These are phyloP conservation scores for Cytospora leucostoma DNA, from an alignment of 2,329 filamentous ascomycete genomes.

Conservation along the genomic window DNA sequence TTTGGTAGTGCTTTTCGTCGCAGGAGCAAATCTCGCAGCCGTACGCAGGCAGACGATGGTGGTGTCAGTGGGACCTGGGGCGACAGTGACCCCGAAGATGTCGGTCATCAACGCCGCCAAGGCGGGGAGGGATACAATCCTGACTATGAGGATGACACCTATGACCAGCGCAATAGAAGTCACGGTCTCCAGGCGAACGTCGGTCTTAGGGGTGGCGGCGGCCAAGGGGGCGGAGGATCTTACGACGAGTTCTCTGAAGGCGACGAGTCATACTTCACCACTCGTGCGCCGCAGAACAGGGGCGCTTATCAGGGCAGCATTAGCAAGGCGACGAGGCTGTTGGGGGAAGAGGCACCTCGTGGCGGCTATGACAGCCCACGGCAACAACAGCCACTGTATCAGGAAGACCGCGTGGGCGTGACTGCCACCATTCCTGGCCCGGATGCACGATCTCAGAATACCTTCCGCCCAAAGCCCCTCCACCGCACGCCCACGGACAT, in stretches of 20 bases:
- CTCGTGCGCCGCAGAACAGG: constrained; percentile 36
- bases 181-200: constrained; percentile 28
- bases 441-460: constrained; percentile 26
- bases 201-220: constrained; percentile 40
- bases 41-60: constrained; percentile 47
- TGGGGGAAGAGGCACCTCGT: constrained; percentile 22
- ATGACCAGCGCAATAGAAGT: constrained; percentile 28
- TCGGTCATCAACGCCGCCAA: constrained; percentile 2
- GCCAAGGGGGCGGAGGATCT: constrained; percentile 41
- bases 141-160: constrained; percentile 35
- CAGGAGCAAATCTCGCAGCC: constrained; percentile 44
- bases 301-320: constrained; percentile 26
- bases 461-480: constrained; percentile 47
- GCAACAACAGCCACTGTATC: constrained; percentile 4
- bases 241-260: constrained; percentile 54
- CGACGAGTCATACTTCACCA: constrained; percentile 60
- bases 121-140: constrained; percentile 34
- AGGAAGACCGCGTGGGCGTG: neutral
- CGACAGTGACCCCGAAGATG: constrained; percentile 44
- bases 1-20: constrained; percentile 48
- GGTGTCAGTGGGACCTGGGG: constrained; percentile 59
- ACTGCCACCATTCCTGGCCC: constrained; percentile 16
- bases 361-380: constrained; percentile 15
- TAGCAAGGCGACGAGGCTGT: constrained; percentile 22
- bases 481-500: constrained; percentile 71